Evolutionary conservation across 2,329 filamentous ascomycete species (phyloP), one percentile per base, ranked within the genome.

Genomic region (Huntiella bhutanensis): DNA sequence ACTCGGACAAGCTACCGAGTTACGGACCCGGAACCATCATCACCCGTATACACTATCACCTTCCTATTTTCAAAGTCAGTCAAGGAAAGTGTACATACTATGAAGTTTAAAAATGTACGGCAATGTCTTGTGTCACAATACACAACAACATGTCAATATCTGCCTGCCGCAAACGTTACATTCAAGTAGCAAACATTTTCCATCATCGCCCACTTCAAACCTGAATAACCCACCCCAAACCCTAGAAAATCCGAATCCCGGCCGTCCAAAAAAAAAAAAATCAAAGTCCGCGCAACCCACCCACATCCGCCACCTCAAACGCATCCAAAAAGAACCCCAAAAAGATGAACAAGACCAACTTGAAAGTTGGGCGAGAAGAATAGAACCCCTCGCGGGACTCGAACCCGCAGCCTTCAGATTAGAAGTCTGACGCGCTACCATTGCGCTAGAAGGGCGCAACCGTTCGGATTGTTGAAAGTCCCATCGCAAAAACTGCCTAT

Each of bases 371-470:
- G 19, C 22, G 33, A 41, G 33, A 46, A 42, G 39, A 40, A 6
- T 32, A 33, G 32, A 46, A 49, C 48, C 45, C 48, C 48, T 45
- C 48, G 48, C 48, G 48, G 48, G 48, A 49, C 48, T 49, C 48
- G 48, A 49, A 49, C 48, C 48, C 48, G 48, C 48, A 49, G 41
- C 48, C 48, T 49, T 49, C 48, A 49, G 48, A 49, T 49, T 49
- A 49, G 48, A 49, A 49, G 48, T 49, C 48, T 49, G 48, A 49
- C 48, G 48, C 48, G 39, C 48, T 49, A 49, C 48, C 48, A 49
- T 49, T 49, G 48, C 22, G 48, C 48, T 49, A 49, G 48, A 45
- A 45, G 48, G 45, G 48, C 48, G 13, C n/a, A 13, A 33, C 37
- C 35, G 19, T 32, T 17, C 38, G 39, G 16, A 33, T 34, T 17